Conservation (phyloP, 2,329 filamentous ascomycete species). For the Xylariales sp. region DNA sequence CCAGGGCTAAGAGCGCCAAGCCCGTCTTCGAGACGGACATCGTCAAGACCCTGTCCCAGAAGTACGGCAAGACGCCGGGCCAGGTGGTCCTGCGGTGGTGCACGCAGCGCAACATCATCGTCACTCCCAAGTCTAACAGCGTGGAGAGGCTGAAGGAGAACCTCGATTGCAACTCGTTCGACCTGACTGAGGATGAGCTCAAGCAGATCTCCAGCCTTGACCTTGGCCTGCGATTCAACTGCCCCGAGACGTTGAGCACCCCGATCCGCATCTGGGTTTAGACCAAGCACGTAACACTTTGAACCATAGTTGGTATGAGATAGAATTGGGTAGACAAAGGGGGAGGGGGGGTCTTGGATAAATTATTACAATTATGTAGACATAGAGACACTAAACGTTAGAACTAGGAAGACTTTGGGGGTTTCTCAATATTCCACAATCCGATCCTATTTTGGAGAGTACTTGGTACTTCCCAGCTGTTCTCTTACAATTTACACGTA, state of each 20-base stretch:
- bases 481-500: too few relatives aligned
- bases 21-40: conserved; percentile 28
- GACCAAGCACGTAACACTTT: too few relatives aligned
- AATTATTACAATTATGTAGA: too few relatives aligned
- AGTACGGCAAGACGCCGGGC: conserved; percentile 54
- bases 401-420: too few relatives aligned
- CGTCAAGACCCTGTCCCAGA: conserved; percentile 49
- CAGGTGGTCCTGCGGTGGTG: conserved; percentile 65
- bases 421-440: too few relatives aligned
- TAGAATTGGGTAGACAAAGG: too few relatives aligned
- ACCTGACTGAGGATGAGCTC: conserved; percentile 48
- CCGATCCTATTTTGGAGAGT: too few relatives aligned
- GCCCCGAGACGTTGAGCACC: conserved; percentile 31
- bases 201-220: conserved; percentile 48
- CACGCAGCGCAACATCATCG: conserved; percentile 55
- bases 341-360: too few relatives aligned
- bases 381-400: too few relatives aligned
- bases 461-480: too few relatives aligned
- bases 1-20: conserved; percentile 17
- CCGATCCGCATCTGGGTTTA: conserved; percentile 26
- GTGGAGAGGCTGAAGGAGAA: conserved; percentile 46
- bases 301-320: too few relatives aligned
- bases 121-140: conserved; percentile 59
- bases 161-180: conserved; percentile 49
- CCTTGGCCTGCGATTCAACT: conserved; percentile 51